Evolutionary conservation across 345 rosid species (phyloP).

Genomic region (Pelargonium nanum): DNA sequence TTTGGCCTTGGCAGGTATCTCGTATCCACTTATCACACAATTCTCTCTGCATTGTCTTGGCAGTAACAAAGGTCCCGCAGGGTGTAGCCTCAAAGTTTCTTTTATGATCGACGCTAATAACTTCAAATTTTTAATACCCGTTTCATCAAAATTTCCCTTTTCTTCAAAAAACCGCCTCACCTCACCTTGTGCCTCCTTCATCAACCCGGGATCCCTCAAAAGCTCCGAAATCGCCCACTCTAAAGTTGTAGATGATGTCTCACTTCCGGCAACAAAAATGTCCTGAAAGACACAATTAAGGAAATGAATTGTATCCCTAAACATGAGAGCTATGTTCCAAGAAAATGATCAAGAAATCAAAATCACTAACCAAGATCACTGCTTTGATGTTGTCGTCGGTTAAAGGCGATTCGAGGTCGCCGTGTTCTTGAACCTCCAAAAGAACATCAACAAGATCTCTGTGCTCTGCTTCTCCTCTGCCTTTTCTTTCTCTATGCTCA

Average conservation of each 20-base stretch:
- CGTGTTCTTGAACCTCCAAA: conserved; percentile 9
- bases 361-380: conserved; percentile 8
- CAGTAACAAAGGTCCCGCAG: conserved; percentile 14
- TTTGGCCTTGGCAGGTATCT: conserved; percentile 18
- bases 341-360: no score
- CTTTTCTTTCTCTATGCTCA: conserved; percentile 4
- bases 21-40: conserved; percentile 15
- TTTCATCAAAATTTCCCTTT: conserved; percentile 12
- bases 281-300: no score
- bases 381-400: conserved; percentile 9
- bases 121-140: conserved; percentile 2
- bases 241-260: conserved; percentile 18
- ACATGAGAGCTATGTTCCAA: no score
- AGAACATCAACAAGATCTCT: conserved; percentile 16
- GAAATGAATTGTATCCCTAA: no score
- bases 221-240: conserved; percentile 27
- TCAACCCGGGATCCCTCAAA: conserved; percentile 18
- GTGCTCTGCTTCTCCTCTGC: background rate
- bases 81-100: conserved; percentile 30
- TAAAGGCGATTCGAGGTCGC: conserved; percentile 5
- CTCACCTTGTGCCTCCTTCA: conserved; percentile 22
- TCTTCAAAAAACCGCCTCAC: conserved; percentile 12
- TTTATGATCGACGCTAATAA: conserved; percentile 16
- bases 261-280: conserved; percentile 20
- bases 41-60: conserved; percentile 18